These are phyloP conservation scores for Lophiotrema nucula DNA, from an alignment of 495 filamentous ascomycete species.

Conservation along the genomic window DNA sequence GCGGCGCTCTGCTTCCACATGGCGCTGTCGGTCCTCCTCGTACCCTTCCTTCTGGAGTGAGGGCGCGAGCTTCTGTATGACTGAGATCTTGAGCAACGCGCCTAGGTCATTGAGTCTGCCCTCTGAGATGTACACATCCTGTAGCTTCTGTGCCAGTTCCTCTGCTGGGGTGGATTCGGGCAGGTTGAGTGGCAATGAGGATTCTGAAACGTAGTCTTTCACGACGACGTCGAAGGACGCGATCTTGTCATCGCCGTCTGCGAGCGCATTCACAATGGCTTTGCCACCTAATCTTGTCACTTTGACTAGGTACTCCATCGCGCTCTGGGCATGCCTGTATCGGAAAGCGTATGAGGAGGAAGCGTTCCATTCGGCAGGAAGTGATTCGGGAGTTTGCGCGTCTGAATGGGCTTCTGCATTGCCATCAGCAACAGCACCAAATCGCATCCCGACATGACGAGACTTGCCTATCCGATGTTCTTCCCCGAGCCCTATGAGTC, in stretches of 20 bases:
- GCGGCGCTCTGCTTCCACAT: neutral
- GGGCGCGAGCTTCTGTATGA: conserved; percentile 79
- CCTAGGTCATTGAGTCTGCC: conserved; percentile 67
- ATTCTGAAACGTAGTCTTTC: conserved; percentile 71
- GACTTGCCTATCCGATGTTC: conserved; percentile 63
- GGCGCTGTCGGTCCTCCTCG: conserved; percentile 48
- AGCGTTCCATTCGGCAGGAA: conserved; percentile 77
- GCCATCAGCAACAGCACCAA: neutral
- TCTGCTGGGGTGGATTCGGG: conserved; percentile 22
- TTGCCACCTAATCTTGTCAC: conserved; percentile 79
- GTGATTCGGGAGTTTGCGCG: conserved; percentile 46
- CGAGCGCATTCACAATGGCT: conserved; percentile 76
- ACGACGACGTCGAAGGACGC: conserved; percentile 70
- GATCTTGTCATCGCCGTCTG: conserved; percentile 75
- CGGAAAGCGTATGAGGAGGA: conserved; percentile 72
- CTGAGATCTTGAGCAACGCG: conserved; percentile 64
- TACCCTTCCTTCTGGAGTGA: conserved; percentile 73
- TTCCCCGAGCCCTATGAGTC: conserved; percentile 78
- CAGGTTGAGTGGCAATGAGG: conserved; percentile 55
- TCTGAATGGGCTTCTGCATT: conserved; percentile 51
- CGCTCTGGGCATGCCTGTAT: conserved; percentile 85
- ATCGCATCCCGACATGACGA: neutral
- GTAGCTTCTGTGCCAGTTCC: conserved; percentile 48
- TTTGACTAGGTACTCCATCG: conserved; percentile 80
- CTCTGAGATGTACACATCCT: conserved; percentile 69